Evolutionary conservation across 2,329 filamentous ascomycete genomes (phyloP).

Genomic region (Alternaria arbusti): DNA sequence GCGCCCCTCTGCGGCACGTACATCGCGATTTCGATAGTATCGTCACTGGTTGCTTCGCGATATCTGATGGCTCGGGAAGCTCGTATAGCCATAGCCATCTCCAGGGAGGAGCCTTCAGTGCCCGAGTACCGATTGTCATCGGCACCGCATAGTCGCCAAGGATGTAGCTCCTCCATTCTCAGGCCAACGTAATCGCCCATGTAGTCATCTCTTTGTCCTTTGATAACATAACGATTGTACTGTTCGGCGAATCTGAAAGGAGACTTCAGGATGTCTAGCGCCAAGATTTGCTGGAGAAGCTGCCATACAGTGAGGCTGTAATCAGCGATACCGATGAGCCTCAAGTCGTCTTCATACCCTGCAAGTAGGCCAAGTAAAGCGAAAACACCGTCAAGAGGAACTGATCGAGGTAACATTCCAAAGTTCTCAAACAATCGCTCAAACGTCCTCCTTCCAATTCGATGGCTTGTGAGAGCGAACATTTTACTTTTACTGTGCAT

Average conservation of each 20-base stretch:
- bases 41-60: rapidly evolving
- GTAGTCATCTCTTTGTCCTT: background rate
- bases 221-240: background rate
- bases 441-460: background rate
- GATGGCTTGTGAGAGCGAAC: background rate
- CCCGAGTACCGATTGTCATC: background rate
- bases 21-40: background rate
- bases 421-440: background rate
- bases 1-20: background rate
- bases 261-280: background rate
- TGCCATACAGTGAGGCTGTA: background rate
- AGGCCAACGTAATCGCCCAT: background rate
- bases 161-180: no score
- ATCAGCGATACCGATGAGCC: background rate
- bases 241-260: background rate
- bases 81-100: background rate
- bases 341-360: background rate
- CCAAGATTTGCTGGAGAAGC: background rate
- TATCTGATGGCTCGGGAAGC: no score
- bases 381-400: background rate
- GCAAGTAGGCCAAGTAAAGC: background rate
- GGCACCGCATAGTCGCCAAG: background rate
- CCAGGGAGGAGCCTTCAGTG: background rate
- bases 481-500: background rate
- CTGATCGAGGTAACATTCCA: background rate